A percentile compares a stretch with the other conserved stretches of the same genome.
These are phyloP conservation scores for Fragilaria crotonensis DNA, from an alignment of 108 stramenopile genomes.

Conservation along the genomic window DNA sequence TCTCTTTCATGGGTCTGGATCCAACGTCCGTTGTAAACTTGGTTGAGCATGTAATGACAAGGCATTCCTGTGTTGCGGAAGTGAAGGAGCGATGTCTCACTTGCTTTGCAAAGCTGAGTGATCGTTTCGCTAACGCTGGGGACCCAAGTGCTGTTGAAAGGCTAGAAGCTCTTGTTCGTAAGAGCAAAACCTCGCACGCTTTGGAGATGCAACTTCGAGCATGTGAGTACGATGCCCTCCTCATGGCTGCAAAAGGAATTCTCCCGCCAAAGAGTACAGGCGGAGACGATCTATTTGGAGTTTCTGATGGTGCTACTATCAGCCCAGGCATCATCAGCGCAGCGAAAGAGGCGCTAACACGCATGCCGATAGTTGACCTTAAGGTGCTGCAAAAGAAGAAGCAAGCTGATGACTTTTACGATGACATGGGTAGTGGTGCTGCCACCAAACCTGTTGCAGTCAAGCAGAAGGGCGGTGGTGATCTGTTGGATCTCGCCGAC, in stretches of 20 bases:
- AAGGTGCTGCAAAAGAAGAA: conserved; percentile 76
- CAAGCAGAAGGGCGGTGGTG: conserved; percentile 45
- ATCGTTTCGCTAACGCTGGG: conserved; percentile 63
- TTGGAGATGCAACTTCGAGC: conserved; percentile 92
- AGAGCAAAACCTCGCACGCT: conserved; percentile 65
- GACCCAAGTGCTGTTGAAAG: conserved; percentile 51
- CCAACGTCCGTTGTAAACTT: conserved; percentile 51
- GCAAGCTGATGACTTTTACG: conserved; percentile 27
- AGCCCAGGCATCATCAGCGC: conserved; percentile 56
- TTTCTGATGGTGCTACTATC: conserved; percentile 23
- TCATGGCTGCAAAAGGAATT: conserved; percentile 68
- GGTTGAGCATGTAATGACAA: conserved; percentile 57
- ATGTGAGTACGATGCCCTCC: conserved; percentile 87
- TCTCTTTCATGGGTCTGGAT: conserved; percentile 61
- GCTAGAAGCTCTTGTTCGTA: conserved; percentile 55
- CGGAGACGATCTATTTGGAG: conserved; percentile 71
- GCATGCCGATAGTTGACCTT: conserved; percentile 92
- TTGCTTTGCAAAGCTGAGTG: conserved; percentile 83
- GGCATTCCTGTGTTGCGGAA: conserved; percentile 62
- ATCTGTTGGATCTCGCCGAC: conserved; percentile 82
- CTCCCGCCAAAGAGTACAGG: conserved; percentile 6
- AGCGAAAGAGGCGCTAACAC: conserved; percentile 81
- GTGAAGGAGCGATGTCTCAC: conserved; percentile 82
- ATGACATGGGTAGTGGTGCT: conserved; percentile 4
- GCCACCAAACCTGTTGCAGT: conserved; percentile 17